Conservation (phyloP, 2,329 filamentous ascomycete genomes). For the Fusarium papillatum region DNA sequence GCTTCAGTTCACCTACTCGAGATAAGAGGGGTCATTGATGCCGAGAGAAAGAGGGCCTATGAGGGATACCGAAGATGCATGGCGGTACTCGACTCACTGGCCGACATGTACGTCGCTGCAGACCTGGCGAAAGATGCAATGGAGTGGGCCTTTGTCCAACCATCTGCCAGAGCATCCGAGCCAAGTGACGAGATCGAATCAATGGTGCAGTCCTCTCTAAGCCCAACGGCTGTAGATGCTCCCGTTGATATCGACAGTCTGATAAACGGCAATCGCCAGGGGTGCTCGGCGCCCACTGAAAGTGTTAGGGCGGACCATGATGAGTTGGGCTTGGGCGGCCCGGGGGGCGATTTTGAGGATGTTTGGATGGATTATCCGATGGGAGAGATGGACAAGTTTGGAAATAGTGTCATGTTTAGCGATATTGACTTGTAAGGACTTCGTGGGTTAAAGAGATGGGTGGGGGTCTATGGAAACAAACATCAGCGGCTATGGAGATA, state of each 20-base stretch:
- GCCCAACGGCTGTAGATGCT: neutral
- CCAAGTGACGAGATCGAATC: conserved; percentile 45
- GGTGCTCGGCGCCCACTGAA: neutral
- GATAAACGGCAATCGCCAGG: neutral
- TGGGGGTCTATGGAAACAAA: neutral
- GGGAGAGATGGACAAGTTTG: neutral
- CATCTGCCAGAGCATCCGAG: neutral
- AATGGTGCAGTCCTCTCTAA: neutral
- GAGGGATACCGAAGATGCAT: conserved; percentile 15
- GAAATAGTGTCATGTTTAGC: neutral
- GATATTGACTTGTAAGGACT: neutral
- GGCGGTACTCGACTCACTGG: conserved; percentile 12
- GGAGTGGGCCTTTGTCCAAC: conserved; percentile 10
- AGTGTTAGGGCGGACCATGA: neutral
- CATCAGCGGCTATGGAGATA: neutral
- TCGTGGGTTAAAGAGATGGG: neutral
- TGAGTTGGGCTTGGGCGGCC: neutral
- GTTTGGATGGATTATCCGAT: neutral
- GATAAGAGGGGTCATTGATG: conserved; percentile 8
- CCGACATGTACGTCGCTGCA: conserved; percentile 19
- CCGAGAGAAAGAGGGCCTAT: neutral
- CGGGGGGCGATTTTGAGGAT: neutral
- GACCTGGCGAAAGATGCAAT: conserved; percentile 23
- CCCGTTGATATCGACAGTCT: neutral
- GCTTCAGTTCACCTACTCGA: conserved; percentile 89